Conservation (phyloP, 2,329 filamentous ascomycete genomes). For the Monosporascus sp. region DNA sequence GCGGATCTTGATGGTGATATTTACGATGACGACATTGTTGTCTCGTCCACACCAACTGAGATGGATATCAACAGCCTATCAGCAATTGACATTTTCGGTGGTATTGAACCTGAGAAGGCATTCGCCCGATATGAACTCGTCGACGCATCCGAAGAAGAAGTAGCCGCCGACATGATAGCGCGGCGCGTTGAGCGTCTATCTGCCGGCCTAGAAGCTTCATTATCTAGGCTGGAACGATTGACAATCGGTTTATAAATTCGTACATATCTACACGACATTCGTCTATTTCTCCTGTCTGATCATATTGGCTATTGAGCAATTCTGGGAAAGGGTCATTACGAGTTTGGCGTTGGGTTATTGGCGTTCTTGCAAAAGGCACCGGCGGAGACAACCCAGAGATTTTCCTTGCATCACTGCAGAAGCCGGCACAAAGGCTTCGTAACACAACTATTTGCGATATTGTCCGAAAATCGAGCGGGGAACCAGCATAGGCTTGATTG, state of each 20-base stretch:
- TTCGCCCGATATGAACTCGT: slow-evolving; percentile 60
- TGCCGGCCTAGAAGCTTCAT: slow-evolving; percentile 31
- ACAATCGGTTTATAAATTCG: slow-evolving; percentile 23
- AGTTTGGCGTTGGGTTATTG: background rate
- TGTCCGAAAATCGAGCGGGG: background rate
- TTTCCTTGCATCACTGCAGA: background rate
- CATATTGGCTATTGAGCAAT: background rate
- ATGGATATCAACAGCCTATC: slow-evolving; percentile 38
- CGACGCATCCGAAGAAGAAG: slow-evolving; percentile 48
- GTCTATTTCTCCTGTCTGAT: background rate
- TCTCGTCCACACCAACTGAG: slow-evolving; percentile 28
- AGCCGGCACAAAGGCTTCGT: background rate
- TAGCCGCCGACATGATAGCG: slow-evolving; percentile 38
- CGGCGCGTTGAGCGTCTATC: slow-evolving; percentile 47
- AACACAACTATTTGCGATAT: background rate
- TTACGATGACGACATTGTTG: slow-evolving; percentile 46
- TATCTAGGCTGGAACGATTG: slow-evolving; percentile 33
- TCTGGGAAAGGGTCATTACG: background rate
- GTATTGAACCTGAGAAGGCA: slow-evolving; percentile 59
- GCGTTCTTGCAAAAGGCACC: background rate
- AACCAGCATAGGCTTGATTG: too few species aligned
- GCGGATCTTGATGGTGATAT: slow-evolving; percentile 48
- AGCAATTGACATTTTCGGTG: slow-evolving; percentile 42
- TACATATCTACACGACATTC: background rate
- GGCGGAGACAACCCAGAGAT: background rate